Conservation (phyloP, 2,329 filamentous ascomycete genomes). For the Sporothrix globosa region DNA sequence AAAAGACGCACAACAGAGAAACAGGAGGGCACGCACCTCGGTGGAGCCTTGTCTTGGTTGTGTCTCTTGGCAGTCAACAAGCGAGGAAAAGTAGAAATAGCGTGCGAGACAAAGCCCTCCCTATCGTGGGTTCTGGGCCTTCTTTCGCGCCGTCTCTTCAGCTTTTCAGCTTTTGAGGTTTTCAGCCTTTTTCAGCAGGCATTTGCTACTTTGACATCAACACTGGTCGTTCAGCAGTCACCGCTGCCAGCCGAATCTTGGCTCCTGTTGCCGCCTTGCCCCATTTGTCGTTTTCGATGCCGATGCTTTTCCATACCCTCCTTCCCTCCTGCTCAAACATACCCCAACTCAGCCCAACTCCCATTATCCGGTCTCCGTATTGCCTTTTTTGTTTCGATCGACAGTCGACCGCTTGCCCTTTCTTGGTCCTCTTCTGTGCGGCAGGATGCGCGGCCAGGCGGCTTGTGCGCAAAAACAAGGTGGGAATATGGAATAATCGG, state of each 20-base stretch:
- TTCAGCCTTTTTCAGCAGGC: not conserved
- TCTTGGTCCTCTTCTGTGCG: constrained; percentile 17
- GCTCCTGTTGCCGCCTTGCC: constrained; percentile 4
- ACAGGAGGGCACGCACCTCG: not conserved
- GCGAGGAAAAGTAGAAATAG: not conserved
- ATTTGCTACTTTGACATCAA: not conserved
- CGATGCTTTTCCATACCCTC: not conserved
- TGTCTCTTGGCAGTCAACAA: not conserved
- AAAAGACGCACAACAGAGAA: constrained; percentile 15
- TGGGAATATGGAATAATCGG: not conserved
- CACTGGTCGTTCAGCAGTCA: not conserved
- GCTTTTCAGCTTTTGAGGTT: not conserved
- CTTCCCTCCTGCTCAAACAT: not conserved
- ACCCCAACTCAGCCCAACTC: constrained; percentile 2
- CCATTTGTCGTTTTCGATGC: constrained; percentile 16
- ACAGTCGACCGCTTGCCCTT: constrained; percentile 11
- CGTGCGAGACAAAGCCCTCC: not conserved
- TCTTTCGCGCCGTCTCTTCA: not conserved
- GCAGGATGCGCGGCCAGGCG: constrained; percentile 22
- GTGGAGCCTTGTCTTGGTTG: constrained; percentile 15
- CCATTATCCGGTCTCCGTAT: constrained; percentile 19
- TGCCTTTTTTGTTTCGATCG: constrained; percentile 22
- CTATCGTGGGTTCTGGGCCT: constrained; percentile 26
- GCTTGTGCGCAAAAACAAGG: constrained; percentile 5
- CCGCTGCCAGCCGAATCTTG: constrained; percentile 9